Evolutionary conservation across 768 basidiomycete species (phyloP), one percentile per base, ranked within the genome.

Genomic region (Pholiota conissans): DNA sequence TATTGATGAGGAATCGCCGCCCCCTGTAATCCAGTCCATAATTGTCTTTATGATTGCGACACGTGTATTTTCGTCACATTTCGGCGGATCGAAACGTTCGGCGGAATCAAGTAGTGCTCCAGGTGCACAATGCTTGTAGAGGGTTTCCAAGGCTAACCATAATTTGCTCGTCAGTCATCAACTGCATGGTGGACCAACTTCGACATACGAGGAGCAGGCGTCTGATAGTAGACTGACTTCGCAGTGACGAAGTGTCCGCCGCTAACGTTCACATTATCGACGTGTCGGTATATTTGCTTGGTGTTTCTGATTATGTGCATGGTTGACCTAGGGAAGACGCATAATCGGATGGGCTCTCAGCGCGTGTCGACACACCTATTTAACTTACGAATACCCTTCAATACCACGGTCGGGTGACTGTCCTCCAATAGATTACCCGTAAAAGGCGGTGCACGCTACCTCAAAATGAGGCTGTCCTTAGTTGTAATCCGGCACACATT

Each of bases 81-180:
- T 65, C 11, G 62, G 61, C n/a, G 63, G 60, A n/a, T 61, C 62
- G 26, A 59, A 59, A 3, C 65, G 52, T 39, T 60, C 63, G 22
- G 42, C 54, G 10, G 65, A 64, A 46, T 63, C 52, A 20, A 56
- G 18, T 48, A 56, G 37, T 28, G 55, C 46, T 1, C 37, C 55
- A 20, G 52, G 52, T 29, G 40, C 52, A 28, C 16, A 26, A 45
- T 54, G 52, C 8, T 40, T 10, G 16, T 30, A 45, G 3, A 54
- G 40, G n/a, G 32, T 20, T 24, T 54, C 52, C 27, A 45, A 28
- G 32, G 52, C 52, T 34, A 29, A 2, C n/a, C n/a, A 6, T 20
- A 26, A 24, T 24, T 16, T 37, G 24, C 30, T 20, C 29, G 22
- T 32, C 22, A 20, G 11, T 16, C 11, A 13, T 14, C 26, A 20